These are phyloP conservation scores for Aspergillus chevalieri DNA, from an alignment of 2,329 filamentous ascomycete species.

Conservation along the genomic window DNA sequence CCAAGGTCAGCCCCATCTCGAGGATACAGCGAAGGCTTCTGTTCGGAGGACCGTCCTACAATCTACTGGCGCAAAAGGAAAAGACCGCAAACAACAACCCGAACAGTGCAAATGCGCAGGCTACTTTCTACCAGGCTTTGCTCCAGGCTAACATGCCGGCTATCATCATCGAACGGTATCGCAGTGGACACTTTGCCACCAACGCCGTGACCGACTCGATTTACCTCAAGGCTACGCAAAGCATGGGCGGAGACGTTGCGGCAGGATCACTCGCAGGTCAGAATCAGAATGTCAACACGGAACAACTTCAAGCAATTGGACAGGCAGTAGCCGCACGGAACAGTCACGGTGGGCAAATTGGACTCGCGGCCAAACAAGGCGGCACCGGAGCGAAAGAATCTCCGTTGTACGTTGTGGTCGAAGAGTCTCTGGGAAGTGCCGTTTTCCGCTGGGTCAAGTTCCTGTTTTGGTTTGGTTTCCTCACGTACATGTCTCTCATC, in stretches of 20 bases:
- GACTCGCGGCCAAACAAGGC: slow-evolving; percentile 39
- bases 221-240: slow-evolving; percentile 69
- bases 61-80: slow-evolving; percentile 75
- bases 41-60: slow-evolving; percentile 41
- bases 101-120: slow-evolving; percentile 77
- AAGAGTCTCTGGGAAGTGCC: slow-evolving; percentile 72
- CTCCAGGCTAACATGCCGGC: slow-evolving; percentile 88
- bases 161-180: slow-evolving; percentile 84
- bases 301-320: slow-evolving; percentile 70
- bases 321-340: slow-evolving; percentile 72
- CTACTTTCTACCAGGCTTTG: slow-evolving; percentile 87
- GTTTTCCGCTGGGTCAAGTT: slow-evolving; percentile 94
- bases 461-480: slow-evolving; percentile 67
- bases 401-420: slow-evolving; percentile 92
- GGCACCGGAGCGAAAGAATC: slow-evolving; percentile 70
- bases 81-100: slow-evolving; percentile 91
- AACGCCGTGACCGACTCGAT: slow-evolving; percentile 71
- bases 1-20: slow-evolving; percentile 19
- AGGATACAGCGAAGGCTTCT: slow-evolving; percentile 30
- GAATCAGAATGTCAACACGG: slow-evolving; percentile 44
- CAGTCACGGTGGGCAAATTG: slow-evolving; percentile 57
- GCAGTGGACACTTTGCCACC: slow-evolving; percentile 75
- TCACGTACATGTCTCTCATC: slow-evolving; percentile 73
- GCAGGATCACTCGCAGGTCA: slow-evolving; percentile 12
- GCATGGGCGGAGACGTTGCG: slow-evolving; percentile 43